Evolutionary conservation across 106 monocot genomes (phyloP), one percentile per base, ranked within the genome.

Genomic region (Apostasia shenzhenica): DNA sequence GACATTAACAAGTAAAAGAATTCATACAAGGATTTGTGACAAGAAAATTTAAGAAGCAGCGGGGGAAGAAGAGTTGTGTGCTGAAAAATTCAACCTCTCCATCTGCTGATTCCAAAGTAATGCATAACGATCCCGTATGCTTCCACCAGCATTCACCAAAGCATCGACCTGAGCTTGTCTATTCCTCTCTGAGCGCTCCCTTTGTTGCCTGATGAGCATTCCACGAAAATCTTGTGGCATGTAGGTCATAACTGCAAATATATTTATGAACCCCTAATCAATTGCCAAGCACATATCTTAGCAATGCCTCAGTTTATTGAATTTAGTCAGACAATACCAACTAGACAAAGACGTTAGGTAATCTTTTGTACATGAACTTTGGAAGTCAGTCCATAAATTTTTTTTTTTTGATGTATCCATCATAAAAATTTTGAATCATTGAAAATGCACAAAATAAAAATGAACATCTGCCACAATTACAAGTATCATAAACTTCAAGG

Each of bases 211-310:
- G 51, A 99, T 99, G 52, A 93, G 77, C 26, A 82, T 77, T 45
- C 92, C 99, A 59, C 99, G 80, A 71, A 99, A 99, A 84, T 99
- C 99, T 83, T 93, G 99, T 58, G 99, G 99, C 93, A 99, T 87
- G 71, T 99, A 99, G 40, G 99, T 99, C 99, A 99, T 92, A 67
- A 99, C 99, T 99, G 90, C 82, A 87, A 85, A 81, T 72, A 80
- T 50, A 80, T 73, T 78, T 73, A 77, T 38, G 71, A 48, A 68
- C 2, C 42, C 48, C 5, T 51, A 41, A 61, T 74, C 51, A 82
- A 46, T 70, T 47, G 38, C 8, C 57, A 45, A 45, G 8, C 2
- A 47, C 26, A 57, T 57, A n/a, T 13, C 54, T 14, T 8, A 4
- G 14, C 46, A n/a, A 12, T 13, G 8, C 13, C 10, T 14, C 14